Percentiles rank a stretch among this genome's conserved stretches.
Conservation (phyloP, 768 basidiomycete genomes). For the Xerocomellus chrysenteron region DNA sequence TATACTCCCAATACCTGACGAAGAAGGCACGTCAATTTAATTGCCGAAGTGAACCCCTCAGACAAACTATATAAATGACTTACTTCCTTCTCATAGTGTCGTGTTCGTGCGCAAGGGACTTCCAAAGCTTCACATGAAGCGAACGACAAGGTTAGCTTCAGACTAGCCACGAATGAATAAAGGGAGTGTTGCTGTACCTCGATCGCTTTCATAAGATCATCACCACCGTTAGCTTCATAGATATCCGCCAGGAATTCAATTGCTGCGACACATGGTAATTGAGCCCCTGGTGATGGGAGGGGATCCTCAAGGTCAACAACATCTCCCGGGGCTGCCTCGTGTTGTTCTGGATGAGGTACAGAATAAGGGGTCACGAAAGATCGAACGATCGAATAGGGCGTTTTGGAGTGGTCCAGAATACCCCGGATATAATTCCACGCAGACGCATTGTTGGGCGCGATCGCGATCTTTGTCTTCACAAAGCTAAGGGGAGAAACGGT, state of each 20-base stretch:
- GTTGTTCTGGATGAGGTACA: slow-evolving; percentile 29
- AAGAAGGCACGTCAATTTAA: slow-evolving; percentile 23
- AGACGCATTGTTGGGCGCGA: slow-evolving; percentile 90
- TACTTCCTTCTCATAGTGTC: slow-evolving; percentile 80
- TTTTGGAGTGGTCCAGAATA: slow-evolving; percentile 59
- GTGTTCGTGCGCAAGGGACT: slow-evolving; percentile 60
- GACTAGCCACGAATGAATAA: not conserved
- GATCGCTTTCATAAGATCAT: slow-evolving; percentile 44
- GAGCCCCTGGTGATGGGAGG: slow-evolving; percentile 57
- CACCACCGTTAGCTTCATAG: slow-evolving; percentile 56
- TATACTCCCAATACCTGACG: slow-evolving; percentile 73
- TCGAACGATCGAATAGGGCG: slow-evolving; percentile 54
- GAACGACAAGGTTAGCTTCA: slow-evolving; percentile 12
- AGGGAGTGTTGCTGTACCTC: slow-evolving; percentile 39
- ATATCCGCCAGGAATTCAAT: slow-evolving; percentile 86
- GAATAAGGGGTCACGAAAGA: slow-evolving; percentile 71
- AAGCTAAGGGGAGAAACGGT: slow-evolving; percentile 47
- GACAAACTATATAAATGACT: slow-evolving; percentile 17
- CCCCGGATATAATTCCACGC: slow-evolving; percentile 98
- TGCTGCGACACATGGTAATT: slow-evolving; percentile 75
- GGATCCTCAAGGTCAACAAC: slow-evolving; percentile 76
- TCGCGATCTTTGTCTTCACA: slow-evolving; percentile 76
- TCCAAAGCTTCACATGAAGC: slow-evolving; percentile 57
- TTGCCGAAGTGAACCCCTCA: slow-evolving; percentile 19
- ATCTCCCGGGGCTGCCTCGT: slow-evolving; percentile 36